Percentiles rank a stretch among this genome's conserved stretches.
These are phyloP conservation scores for Paracoccidioides brasiliensis DNA, from an alignment of 2,329 filamentous ascomycete species.

Conservation along the genomic window DNA sequence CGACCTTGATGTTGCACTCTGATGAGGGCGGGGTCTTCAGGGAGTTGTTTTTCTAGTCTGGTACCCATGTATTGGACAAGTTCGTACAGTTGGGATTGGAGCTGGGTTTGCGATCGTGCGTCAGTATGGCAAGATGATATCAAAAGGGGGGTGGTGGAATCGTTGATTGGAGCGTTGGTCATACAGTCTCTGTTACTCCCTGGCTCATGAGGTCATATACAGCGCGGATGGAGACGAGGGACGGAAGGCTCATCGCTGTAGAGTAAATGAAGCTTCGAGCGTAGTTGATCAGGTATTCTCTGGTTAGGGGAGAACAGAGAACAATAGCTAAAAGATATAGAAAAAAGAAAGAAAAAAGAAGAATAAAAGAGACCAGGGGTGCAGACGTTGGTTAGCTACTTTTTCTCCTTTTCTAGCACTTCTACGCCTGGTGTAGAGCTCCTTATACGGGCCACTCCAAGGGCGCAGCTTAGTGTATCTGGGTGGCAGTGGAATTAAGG, in stretches of 20 bases:
- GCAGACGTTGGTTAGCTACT: no score
- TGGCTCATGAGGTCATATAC: conserved; percentile 44
- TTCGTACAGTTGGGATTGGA: conserved; percentile 34
- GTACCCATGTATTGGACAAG: conserved; percentile 36
- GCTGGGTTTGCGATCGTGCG: conserved; percentile 12
- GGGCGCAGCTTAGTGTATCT: not conserved
- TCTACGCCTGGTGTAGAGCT: no score
- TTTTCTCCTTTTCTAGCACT: no score
- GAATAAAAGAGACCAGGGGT: no score
- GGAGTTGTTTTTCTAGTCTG: conserved; percentile 29
- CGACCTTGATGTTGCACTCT: conserved; percentile 32
- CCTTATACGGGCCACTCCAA: not conserved
- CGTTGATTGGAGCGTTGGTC: conserved; percentile 8
- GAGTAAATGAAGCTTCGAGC: conserved; percentile 64
- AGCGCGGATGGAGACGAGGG: conserved; percentile 45
- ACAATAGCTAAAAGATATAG: conserved; percentile 38
- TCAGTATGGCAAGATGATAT: not conserved
- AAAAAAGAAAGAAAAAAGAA: no score
- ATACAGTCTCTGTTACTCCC: conserved; percentile 37
- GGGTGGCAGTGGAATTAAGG: not conserved
- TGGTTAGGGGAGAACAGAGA: conserved; percentile 46
- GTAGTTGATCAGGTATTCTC: conserved; percentile 60
- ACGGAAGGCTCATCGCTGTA: conserved; percentile 52
- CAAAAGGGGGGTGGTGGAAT: not conserved
- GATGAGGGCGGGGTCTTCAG: conserved; percentile 19